Percentiles rank a stretch among this genome's conserved stretches.
Conservation (phyloP, 176 grass and related monocot species). For the Rhynchospora breviuscula region DNA sequence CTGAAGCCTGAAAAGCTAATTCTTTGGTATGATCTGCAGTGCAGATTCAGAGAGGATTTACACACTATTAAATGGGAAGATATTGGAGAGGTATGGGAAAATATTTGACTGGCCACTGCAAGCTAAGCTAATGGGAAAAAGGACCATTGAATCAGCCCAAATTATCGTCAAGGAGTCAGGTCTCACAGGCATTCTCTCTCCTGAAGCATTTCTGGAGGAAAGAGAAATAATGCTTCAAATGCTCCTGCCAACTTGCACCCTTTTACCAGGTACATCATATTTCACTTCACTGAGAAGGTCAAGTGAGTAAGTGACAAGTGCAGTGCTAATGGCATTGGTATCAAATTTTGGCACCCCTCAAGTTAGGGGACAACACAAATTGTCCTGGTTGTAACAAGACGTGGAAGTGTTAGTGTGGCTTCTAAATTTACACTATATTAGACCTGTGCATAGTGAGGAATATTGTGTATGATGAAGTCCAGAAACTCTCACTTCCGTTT, state of each 20-base stretch:
- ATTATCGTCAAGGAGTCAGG: slow-evolving; percentile 75
- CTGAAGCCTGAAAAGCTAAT: not conserved
- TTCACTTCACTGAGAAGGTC: too few species aligned
- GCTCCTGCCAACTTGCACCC: slow-evolving; percentile 22
- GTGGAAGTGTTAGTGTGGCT: too few species aligned
- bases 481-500: too few species aligned
- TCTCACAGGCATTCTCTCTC: slow-evolving; percentile 57
- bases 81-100: slow-evolving; percentile 70
- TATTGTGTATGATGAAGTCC: too few species aligned
- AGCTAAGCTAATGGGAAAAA: slow-evolving; percentile 98
- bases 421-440: too few species aligned
- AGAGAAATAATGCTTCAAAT: slow-evolving; percentile 75
- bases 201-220: slow-evolving; percentile 74
- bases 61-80: slow-evolving; percentile 86
- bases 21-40: not conserved
- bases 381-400: too few species aligned
- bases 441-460: too few species aligned
- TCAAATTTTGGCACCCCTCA: too few species aligned
- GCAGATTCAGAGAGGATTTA: slow-evolving; percentile 89
- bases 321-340: too few species aligned
- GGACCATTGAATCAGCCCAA: slow-evolving; percentile 58
- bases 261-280: too few species aligned
- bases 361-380: too few species aligned
- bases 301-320: too few species aligned
- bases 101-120: slow-evolving; percentile 88